Base-by-base conservation (phyloP, 2,329 filamentous ascomycete species). In the Annulohypoxylon truncatum region DNA sequence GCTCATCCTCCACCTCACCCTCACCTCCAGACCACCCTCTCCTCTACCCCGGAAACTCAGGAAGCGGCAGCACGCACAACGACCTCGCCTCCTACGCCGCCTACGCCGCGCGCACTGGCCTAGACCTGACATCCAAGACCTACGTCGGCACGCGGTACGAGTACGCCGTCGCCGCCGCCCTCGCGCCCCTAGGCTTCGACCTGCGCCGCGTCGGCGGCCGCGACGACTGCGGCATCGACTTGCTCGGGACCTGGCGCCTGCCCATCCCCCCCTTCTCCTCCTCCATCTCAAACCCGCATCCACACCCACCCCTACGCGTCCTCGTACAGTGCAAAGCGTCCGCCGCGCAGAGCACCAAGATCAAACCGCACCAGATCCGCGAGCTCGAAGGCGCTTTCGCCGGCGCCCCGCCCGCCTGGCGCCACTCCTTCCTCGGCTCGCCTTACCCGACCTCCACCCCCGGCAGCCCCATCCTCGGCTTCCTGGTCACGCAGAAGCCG, bases 311-410 rank as follows among this genome's bases (percentile, higher is more conserved):
- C 0, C 72, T 89, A 31, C 82, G 80, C 50, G 81, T 87, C 5
- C 73, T 89, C 12, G 64, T 86, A 0, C 92, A 95, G 76, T 95
- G 92, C 83, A 96, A 95, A 77, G 86, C 84, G 0, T 81, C 85
- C 12, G 76, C 80, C 13, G 79, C 81, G 15, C 79, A 81, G 61
- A 81, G 82, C 47, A 68, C 75, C 15, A 60, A 18, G 18, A 59
- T 83, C 10, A 82, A 87, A 0, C 92, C 92, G 0, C 80, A 83
- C 29, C 81, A 88, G 48, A 80, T 93, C 7, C 86, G 92, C n/a
- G 92, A 95, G 79, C 84, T 95, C 2, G 92, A 93, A 75, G 95
- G 95, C 2, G 88, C 93, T 0, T 91, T 96, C 74, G 84, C 84
- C 1, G 89, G 89, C 10, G 91, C 92, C 5, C 94, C 93, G 0